Evolutionary conservation across 2,329 filamentous ascomycete species (phyloP).

Genomic region (Nectriaceae sp.): DNA sequence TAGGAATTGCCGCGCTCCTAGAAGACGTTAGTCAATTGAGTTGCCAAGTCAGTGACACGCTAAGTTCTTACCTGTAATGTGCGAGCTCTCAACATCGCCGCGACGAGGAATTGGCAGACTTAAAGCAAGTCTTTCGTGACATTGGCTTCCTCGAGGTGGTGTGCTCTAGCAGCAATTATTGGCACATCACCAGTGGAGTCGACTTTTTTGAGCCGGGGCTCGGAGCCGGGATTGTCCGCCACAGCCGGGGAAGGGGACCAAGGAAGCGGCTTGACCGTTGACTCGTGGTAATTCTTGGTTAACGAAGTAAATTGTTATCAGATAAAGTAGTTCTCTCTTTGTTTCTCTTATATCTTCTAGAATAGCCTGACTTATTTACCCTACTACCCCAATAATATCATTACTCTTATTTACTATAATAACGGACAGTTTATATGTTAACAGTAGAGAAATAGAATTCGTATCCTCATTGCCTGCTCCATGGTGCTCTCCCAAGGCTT

Average conservation of each 20-base stretch:
- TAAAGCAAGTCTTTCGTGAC: conserved; percentile 18
- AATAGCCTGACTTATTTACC: too few species aligned
- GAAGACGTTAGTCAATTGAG: background rate
- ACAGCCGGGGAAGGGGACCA: conserved; percentile 10
- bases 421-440: too few species aligned
- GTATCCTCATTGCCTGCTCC: too few species aligned
- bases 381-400: too few species aligned
- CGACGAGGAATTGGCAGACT: conserved; percentile 20
- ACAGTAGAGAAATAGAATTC: too few species aligned
- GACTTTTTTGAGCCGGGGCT: conserved; percentile 18
- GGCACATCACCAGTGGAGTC: conserved; percentile 13
- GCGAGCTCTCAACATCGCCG: conserved; percentile 46
- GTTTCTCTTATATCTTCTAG: too few species aligned
- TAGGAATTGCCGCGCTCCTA: conserved; percentile 42
- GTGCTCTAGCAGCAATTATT: conserved; percentile 4
- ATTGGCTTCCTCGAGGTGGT: conserved; percentile 18
- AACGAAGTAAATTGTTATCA: too few species aligned
- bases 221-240: conserved; percentile 26
- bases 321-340: too few species aligned
- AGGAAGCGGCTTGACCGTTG: background rate
- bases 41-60: background rate
- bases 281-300: too few species aligned
- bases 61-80: conserved; percentile 40
- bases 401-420: too few species aligned
- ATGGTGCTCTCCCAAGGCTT: too few species aligned